phyloP scores from a whole-genome alignment of 331 rosid species.

The Quercus tomentella region DNA sequence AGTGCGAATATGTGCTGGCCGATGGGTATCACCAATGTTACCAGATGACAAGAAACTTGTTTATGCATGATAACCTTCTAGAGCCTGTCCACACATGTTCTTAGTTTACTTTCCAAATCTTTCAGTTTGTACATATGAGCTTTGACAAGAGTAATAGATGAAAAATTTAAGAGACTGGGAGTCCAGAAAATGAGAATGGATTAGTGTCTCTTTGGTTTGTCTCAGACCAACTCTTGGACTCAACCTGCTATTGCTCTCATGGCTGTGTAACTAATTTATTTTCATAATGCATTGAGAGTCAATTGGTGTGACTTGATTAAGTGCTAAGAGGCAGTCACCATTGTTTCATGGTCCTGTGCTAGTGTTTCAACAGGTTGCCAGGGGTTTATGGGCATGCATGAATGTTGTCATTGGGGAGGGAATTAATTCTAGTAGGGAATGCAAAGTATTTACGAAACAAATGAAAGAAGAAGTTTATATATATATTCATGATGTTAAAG shows the following conservation, averaged over 20 bases:
- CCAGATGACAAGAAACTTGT: background rate
- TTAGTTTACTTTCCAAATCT: background rate
- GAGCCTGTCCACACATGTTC: background rate
- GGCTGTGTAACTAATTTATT: background rate
- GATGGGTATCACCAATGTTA: background rate
- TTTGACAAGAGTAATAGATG: background rate
- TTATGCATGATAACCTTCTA: background rate
- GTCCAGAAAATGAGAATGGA: background rate
- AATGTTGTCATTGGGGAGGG: background rate
- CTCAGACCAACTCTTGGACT: background rate
- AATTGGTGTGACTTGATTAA: background rate
- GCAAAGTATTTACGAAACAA: slow-evolving; percentile 4
- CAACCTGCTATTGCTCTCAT: background rate
- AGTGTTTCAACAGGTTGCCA: background rate
- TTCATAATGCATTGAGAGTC: background rate
- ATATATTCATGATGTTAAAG: background rate
- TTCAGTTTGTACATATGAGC: background rate
- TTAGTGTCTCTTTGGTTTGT: background rate
- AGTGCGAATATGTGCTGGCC: background rate
- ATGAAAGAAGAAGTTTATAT: background rate
- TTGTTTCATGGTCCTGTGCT: background rate
- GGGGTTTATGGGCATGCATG: background rate
- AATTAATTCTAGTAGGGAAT: background rate
- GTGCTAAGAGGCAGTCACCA: background rate
- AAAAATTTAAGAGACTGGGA: background rate